Evolutionary conservation across 2,329 filamentous ascomycete genomes (phyloP), one percentile per base, ranked within the genome.

Genomic region (Trichoderma breve): DNA sequence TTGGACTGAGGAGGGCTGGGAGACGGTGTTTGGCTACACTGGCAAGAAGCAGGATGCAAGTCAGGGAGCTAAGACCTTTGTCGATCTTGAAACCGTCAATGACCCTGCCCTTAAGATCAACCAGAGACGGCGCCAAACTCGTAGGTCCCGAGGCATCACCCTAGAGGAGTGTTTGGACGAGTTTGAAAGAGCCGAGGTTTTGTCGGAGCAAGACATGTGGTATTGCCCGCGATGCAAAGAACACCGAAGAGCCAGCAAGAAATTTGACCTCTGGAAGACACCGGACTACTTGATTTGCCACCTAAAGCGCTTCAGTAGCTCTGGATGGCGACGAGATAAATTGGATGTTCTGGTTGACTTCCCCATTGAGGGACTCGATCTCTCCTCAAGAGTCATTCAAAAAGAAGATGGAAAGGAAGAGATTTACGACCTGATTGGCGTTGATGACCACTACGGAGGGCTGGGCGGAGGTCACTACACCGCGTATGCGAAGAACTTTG

Each of bases 171-270:
- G 96, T 79, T 88, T 99, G 70, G 92, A 95, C 72, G 96, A 98
- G 81, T 98, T 97, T 76, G 93, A 96, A 78, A 95, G 95, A 79
- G 93, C 95, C 73, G 96, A 99, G 82, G 90, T 97, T 15, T 85
- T 99, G 5, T 98, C 95, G 0, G 94, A 98, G 80, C 93, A 97
- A 78, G 97, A 99, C 80, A 95, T 94, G 73, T 99, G 96, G 96
- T 98, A 97, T 80, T 99, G 96, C 79, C 95, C 94, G 71, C 90
- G 94, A 34, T 99, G 96, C 86, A 98, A 98, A 81, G 93, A 97
- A 77, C 92, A 97, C 77, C 90, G 94, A 18, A 91, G 94, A 73
- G 96, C 96, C 24, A 95, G 92, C 83, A 99, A 99, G 85, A 98
- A 96, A 78, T 94, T 99, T 68, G 95, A 98, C 79, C 88, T 99